Evolutionary conservation across 2,329 filamentous ascomycete genomes (phyloP).

Genomic region (Fusarium chaquense): DNA sequence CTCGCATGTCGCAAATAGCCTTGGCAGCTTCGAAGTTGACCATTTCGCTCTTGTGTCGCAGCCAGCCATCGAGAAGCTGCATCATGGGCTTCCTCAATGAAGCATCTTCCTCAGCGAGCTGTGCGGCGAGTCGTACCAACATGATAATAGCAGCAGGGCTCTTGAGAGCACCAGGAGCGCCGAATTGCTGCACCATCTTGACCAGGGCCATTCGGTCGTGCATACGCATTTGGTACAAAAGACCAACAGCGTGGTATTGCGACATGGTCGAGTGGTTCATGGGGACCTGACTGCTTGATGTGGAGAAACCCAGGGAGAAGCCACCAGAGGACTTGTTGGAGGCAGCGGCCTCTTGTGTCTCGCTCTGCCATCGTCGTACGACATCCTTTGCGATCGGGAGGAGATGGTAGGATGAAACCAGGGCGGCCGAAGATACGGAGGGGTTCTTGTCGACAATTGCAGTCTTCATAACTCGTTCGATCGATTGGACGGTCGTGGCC

Average conservation of each 20-base stretch:
- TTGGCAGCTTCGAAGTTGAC: slow-evolving; percentile 99
- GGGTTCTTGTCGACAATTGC: slow-evolving; percentile 99
- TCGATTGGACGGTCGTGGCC: slow-evolving; percentile 95
- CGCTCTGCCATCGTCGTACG: slow-evolving; percentile 96
- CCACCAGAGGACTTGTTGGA: slow-evolving; percentile 88
- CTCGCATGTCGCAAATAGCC: slow-evolving; percentile 94
- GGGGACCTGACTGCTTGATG: slow-evolving; percentile 77
- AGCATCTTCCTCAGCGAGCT: slow-evolving; percentile 92
- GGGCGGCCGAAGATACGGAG: slow-evolving; percentile 93
- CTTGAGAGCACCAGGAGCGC: slow-evolving; percentile 90
- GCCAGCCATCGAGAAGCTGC: slow-evolving; percentile 93
- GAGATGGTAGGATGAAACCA: slow-evolving; percentile 97
- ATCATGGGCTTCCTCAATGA: slow-evolving; percentile 96
- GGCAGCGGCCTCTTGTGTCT: slow-evolving; percentile 95
- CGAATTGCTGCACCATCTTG: slow-evolving; percentile 99
- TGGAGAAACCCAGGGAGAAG: slow-evolving; percentile 92
- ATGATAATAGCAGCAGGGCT: slow-evolving; percentile 93
- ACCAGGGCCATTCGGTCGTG: slow-evolving; percentile 98
- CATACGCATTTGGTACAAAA: slow-evolving; percentile 96
- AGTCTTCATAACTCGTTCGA: slow-evolving; percentile 98
- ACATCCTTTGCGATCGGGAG: slow-evolving; percentile 96
- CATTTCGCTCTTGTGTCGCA: slow-evolving; percentile 99
- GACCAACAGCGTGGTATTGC: slow-evolving; percentile 97
- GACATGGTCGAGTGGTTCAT: slow-evolving; percentile 97
- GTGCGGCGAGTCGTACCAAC: slow-evolving; percentile 91